Conservation (phyloP, 2,329 filamentous ascomycete genomes). For the Botryotinia convoluta region DNA sequence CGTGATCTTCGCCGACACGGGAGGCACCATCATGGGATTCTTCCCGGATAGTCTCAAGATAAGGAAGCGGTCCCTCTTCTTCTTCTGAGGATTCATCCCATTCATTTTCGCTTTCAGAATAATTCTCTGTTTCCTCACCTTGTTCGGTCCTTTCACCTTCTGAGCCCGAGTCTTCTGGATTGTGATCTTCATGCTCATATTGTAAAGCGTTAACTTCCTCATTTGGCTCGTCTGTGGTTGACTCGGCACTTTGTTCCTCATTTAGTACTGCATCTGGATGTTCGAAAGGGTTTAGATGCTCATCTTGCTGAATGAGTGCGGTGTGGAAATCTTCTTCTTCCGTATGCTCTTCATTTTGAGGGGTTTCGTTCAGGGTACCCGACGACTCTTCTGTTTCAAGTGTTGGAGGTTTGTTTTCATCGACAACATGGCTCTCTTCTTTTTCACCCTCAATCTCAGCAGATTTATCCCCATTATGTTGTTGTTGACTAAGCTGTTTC, state of each 20-base stretch:
- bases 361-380: neutral
- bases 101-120: neutral
- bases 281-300: neutral
- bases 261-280: neutral
- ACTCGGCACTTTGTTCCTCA: neutral
- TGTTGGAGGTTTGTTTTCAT: neutral
- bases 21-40: neutral
- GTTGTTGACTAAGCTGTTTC: neutral
- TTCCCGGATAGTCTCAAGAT: conserved; percentile 18
- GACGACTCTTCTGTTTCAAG: neutral
- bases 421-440: neutral
- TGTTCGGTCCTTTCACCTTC: neutral
- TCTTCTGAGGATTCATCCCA: neutral
- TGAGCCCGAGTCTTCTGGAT: neutral
- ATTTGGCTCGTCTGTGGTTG: neutral
- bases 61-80: neutral
- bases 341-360: neutral
- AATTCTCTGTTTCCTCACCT: neutral
- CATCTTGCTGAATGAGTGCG: neutral
- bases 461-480: neutral
- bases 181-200: neutral
- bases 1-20: neutral
- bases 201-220: neutral
- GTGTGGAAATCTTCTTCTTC: neutral
- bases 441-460: neutral